Evolutionary conservation across 768 basidiomycete species (phyloP).

Genomic region (Tulasnella calospora): DNA sequence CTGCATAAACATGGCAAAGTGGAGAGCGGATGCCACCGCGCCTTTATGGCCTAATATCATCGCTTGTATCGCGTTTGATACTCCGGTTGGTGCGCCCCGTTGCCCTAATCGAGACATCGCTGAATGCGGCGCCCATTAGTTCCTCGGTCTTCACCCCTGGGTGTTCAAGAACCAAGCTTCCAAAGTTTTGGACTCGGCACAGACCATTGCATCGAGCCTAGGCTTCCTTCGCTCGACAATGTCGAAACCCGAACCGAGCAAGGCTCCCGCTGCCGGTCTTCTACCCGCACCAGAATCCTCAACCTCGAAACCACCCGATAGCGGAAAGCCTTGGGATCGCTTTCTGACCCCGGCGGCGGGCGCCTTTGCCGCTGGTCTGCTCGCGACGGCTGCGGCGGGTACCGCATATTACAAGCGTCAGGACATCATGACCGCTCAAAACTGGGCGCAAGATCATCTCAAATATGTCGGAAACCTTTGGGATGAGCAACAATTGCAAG

Average conservation of each 20-base stretch:
- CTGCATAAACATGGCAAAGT: conserved; percentile 61
- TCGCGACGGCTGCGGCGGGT: conserved; percentile 80
- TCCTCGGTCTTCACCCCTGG: conserved; percentile 76
- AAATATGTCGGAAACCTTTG: conserved; percentile 82
- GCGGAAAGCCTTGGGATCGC: conserved; percentile 13
- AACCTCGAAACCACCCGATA: background rate
- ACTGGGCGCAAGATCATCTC: conserved; percentile 83
- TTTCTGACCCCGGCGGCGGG: conserved; percentile 35
- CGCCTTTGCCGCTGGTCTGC: conserved; percentile 56
- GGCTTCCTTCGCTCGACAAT: conserved; percentile 48
- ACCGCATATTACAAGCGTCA: conserved; percentile 78
- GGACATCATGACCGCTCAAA: conserved; percentile 63
- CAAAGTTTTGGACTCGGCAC: conserved; percentile 62
- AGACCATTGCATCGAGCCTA: conserved; percentile 50
- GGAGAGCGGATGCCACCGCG: conserved; percentile 57
- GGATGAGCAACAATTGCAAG: conserved; percentile 62
- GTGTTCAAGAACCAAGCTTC: conserved; percentile 81
- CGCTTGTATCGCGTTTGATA: conserved; percentile 82
- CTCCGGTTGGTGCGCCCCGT: conserved; percentile 58
- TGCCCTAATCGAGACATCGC: background rate
- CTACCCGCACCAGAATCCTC: conserved; percentile 7
- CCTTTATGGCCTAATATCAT: conserved; percentile 87
- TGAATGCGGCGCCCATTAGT: conserved; percentile 45
- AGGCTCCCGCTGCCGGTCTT: background rate
- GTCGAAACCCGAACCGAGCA: background rate